Evolutionary conservation across 2,329 filamentous ascomycete genomes (phyloP), one percentile per base, ranked within the genome.

Genomic region (Nemania sp.): DNA sequence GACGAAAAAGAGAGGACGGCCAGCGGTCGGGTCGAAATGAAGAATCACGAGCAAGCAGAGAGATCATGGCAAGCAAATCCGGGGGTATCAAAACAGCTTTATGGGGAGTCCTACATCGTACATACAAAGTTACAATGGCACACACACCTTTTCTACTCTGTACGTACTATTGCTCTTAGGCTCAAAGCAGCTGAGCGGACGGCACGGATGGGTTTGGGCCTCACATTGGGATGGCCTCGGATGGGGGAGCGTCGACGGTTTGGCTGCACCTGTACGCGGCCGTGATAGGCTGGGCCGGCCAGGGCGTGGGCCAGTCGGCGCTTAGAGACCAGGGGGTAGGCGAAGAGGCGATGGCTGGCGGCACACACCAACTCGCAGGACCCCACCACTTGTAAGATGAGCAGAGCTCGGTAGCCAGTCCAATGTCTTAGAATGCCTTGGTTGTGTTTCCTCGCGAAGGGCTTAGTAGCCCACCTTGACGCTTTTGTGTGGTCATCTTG

Each of bases 351-450:
- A 71, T 72, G 73, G 73, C 68, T 70, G 71, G 66, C 73, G 72
- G 70, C 72, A 73, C 70, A 69, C 72, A 72, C 69, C 70, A 70
- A 64, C 70, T 68, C 69, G 65, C 64, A 65, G 62, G 66, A 65
- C 69, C 66, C 70, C 74, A 72, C 73, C 66, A 72, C 59, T 68
- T 70, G 72, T 74, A 70, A 69, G 73, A 73, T 68, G 68, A 67
- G 67, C 59, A 70, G 64, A 67, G 68, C 70, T 66, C 70, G 68
- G 68, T 69, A 70, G 70, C 72, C 72, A 77, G 72, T 76, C 70
- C 72, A 59, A 76, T 77, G 75, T 77, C 75, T 77, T 73, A 72
- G 67, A 72, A 68, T 73, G 70, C 71, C 72, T 72, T 76, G 73
- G 67, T 73, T 64, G 56, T 59, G 61, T 65, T 66, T 59, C 61